phyloP scores from a whole-genome alignment of 2,329 filamentous ascomycete species.

The Mycocentrospora acerina region DNA sequence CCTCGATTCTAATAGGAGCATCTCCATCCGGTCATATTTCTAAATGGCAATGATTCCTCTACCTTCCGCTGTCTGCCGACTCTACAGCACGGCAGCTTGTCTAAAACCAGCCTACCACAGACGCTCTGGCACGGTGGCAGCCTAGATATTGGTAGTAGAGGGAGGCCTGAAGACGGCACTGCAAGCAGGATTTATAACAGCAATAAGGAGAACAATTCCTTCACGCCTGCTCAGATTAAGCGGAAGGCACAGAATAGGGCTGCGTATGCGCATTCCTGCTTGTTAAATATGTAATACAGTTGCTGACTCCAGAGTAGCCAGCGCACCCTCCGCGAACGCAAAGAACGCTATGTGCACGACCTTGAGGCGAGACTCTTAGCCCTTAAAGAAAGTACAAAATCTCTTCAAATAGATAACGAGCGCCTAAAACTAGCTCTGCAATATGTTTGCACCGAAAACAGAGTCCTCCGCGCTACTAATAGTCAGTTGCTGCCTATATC shows the following conservation, averaged over 20 bases:
- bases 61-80: conserved; percentile 29
- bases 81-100: conserved; percentile 33
- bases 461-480: conserved; percentile 83
- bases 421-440: conserved; percentile 81
- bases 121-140: too few relatives aligned
- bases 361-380: conserved; percentile 81
- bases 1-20: too few relatives aligned
- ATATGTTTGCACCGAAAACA: conserved; percentile 84
- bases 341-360: conserved; percentile 91
- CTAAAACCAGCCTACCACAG: too few relatives aligned
- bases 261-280: too few relatives aligned
- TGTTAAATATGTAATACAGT: too few relatives aligned
- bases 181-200: conserved; percentile 42
- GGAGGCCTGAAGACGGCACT: conserved; percentile 41
- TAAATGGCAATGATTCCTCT: conserved; percentile 32
- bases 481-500: conserved; percentile 47
- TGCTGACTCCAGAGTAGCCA: conserved; percentile 69
- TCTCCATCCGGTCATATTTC: conserved; percentile 44
- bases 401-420: conserved; percentile 80
- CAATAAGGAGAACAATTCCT: conserved; percentile 50
- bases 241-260: conserved; percentile 72
- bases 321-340: conserved; percentile 92
- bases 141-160: conserved; percentile 46
- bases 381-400: conserved; percentile 72
- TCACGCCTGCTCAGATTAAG: conserved; percentile 54